phyloP scores from a whole-genome alignment of 768 basidiomycete species.

The Cystobasidium onofrii region DNA sequence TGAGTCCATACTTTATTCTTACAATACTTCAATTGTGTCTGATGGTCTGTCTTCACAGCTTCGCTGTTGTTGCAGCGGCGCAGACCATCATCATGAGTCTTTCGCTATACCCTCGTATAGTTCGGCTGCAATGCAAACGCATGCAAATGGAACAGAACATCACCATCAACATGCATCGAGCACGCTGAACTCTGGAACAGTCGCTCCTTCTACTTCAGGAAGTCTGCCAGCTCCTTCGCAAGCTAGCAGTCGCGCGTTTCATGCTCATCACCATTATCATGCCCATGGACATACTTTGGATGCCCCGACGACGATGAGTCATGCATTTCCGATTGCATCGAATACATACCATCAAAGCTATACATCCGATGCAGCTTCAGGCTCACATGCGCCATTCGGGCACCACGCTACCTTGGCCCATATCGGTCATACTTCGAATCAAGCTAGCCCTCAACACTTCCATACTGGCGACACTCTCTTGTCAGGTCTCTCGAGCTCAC shows the following conservation, averaged over 20 bases:
- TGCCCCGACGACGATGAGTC: too few species aligned
- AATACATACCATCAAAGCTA: background rate
- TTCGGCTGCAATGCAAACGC: background rate
- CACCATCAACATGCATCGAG: background rate
- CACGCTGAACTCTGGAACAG: background rate
- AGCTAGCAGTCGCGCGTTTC: background rate
- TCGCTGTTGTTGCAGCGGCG: constrained; percentile 6
- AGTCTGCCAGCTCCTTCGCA: background rate
- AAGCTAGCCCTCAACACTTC: background rate
- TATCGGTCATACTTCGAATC: background rate
- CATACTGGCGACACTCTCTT: background rate
- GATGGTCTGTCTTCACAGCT: background rate
- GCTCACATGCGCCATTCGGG: background rate
- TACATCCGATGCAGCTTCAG: background rate
- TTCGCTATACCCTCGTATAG: background rate
- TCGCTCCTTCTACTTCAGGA: background rate
- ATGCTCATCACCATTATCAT: background rate
- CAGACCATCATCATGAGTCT: background rate
- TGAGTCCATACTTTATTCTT: too few species aligned
- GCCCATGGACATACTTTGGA: background rate
- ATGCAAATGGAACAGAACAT: background rate
- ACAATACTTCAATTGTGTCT: background rate
- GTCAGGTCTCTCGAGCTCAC: background rate
- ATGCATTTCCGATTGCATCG: background rate
- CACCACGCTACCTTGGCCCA: background rate